A percentile compares a stretch with the other conserved stretches of the same genome.
These are phyloP conservation scores for Xylariaceae sp. DNA, from an alignment of 2,329 filamentous ascomycete species.

Conservation along the genomic window DNA sequence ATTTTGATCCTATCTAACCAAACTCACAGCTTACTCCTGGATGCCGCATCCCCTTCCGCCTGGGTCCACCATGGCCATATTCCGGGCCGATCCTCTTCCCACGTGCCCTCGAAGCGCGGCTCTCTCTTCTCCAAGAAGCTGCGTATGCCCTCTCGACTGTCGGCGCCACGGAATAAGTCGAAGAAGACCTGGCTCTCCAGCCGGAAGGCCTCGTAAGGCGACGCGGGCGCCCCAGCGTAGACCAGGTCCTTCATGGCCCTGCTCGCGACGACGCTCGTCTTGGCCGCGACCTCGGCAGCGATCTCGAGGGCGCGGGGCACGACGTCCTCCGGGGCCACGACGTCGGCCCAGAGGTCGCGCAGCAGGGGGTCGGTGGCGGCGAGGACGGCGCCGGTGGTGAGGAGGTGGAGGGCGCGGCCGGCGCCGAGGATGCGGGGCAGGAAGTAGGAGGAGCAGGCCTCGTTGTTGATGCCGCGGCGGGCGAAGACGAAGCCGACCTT, in stretches of 20 bases:
- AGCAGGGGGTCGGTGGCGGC: slow-evolving; percentile 40
- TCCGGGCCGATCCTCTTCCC: slow-evolving; percentile 55
- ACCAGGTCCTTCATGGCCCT: slow-evolving; percentile 64
- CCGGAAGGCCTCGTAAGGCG: slow-evolving; percentile 65
- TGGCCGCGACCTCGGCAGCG: slow-evolving; percentile 61
- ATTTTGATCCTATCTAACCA: background rate
- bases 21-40: background rate
- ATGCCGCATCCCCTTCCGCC: slow-evolving; percentile 37
- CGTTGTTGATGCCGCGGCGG: slow-evolving; percentile 66
- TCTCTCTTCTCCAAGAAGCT: slow-evolving; percentile 68
- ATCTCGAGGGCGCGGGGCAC: slow-evolving; percentile 61
- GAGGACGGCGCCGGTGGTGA: slow-evolving; percentile 64
- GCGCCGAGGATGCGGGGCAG: slow-evolving; percentile 65
- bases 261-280: slow-evolving; percentile 61
- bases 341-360: slow-evolving; percentile 61
- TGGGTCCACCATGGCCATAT: slow-evolving; percentile 71
- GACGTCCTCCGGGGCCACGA: slow-evolving; percentile 56
- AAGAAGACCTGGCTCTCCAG: slow-evolving; percentile 63
- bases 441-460: slow-evolving; percentile 68
- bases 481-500: slow-evolving; percentile 74
- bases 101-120: slow-evolving; percentile 56
- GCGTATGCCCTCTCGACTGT: slow-evolving; percentile 62
- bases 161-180: slow-evolving; percentile 52
- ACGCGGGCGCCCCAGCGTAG: slow-evolving; percentile 40
- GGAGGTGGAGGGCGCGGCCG: slow-evolving; percentile 58